Base-by-base conservation (phyloP, 495 filamentous ascomycete genomes). In the Penicillium psychrofluorescens region DNA sequence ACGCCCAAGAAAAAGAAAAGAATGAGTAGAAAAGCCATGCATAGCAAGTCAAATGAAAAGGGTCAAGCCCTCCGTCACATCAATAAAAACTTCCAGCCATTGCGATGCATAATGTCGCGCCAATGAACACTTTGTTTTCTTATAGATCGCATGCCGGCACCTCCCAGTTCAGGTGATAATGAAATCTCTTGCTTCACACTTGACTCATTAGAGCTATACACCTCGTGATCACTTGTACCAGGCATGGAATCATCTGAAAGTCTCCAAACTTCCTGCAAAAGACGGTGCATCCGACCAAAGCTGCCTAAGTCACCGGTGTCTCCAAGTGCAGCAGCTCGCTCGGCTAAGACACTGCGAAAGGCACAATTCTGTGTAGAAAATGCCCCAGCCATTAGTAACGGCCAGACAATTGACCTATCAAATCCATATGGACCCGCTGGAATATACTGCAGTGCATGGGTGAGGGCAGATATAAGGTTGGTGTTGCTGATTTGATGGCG, bases 321-420 rank as follows among this genome's bases (percentile, higher is more conserved):
- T 36, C 85, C 88, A 7, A 96, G 73, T 32, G 78, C 74, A 7
- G 69, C 67, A 43, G 80, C 71, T 40, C 92, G 81, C 35, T 90
- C 80, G 27, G 73, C 69, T 44, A 98, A 83, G 58, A 90, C 78
- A 9, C 55, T 51, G 45, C 91, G 82, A 74, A 97, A 95, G 28
- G 75, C 49, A 6, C 88, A 90, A 37, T 61, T 67, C 0, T 83
- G 70, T 0, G 75, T 72, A 41, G 86, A 88, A 56, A 84, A 81
- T 4, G 80, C 78, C 40, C 91, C 92, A 13, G 85, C 81, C 30
- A 96, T 80, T 12, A 98, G 80, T 38, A 95, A 77, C 2, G 95
- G 91, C 92, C 92, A 98, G 29, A 88, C 82, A 16, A 98, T 79
- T 8, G 85, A 88, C 44, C 89, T 86, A 62, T 98, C 92, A 53